Base-by-base conservation (phyloP, 1,139 yeast species). In the Zygosaccharomyces sapae region DNA sequence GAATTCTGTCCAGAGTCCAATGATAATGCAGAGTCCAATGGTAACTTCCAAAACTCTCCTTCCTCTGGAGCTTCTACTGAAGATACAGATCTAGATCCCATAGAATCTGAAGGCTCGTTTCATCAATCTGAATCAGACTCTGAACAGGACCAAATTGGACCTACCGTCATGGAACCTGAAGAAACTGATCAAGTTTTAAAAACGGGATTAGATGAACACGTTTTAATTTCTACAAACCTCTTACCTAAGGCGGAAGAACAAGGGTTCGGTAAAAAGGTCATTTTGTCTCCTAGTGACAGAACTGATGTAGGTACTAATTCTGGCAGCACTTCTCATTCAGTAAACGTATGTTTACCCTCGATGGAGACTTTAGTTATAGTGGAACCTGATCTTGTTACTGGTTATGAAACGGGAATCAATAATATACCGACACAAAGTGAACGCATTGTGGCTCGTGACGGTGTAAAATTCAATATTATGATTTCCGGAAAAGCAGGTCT, bases 401-500 rank as follows among this genome's bases (percentile, higher is more conserved):
- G 39, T 8, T 44, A 44, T 27, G 33, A 30, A 24, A 54, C 59
- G 38, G 70, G 70, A 4, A 40, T 68, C 16, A 56, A 52, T 10
- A 20, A 42, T 0, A 51, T 68, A 9, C 65, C 67, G 6, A 10
- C 37, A 1, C 72, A 68, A 45, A 58, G 61, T 13, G 61, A 64
- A 42, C 47, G 49, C 3, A 48, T 64, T 37, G 63, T 56, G 10
- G 55, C 59, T 5, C 77, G 74, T 61, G 76, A 75, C 51, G 76
- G 81, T 25, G 74, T 77, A 55, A 69, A 71, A 50, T 79, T 80
- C 61, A 79, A 80, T 33, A 56, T 79, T 44, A 76, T 81, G 80
- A 70, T 80, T 40, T 76, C 78, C 50, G 86, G 86, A 19, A 79
- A 77, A 58, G 67, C 76, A 52, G 86, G 86, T 1, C 59, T 71